Base-by-base conservation (phyloP, 768 basidiomycete species). In the Suillus sp. region DNA sequence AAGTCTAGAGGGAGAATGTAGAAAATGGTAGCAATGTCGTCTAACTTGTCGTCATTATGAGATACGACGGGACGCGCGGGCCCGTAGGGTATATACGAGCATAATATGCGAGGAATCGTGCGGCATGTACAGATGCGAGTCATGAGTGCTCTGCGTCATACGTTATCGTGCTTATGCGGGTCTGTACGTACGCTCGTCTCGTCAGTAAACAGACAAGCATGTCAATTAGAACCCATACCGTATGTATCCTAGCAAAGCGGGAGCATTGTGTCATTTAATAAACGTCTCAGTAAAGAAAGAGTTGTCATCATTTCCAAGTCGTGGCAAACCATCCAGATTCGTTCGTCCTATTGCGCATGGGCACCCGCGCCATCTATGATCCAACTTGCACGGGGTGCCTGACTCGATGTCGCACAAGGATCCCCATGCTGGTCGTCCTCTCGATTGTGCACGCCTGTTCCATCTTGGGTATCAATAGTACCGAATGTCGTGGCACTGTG, bases 401-500 rank as follows among this genome's bases (percentile, higher is more conserved):
- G 48, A 4, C 59, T 27, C 5, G 65, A 30, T 18, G 59, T 2
- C 27, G 66, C 69, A 43, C 67, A 71, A 8, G 59, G 58, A 32
- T 74, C 68, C 0, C 25, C 56, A 2, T 1, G 34, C 1, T 66
- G 57, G 22, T 20, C 56, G 40, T 62, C 56, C 30, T 32, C 45
- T 54, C n/a, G 42, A 37, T 57, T 38, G 11, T 45, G 66, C 1
- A 57, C 58, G 1, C 54, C 61, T n/a, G n/a, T 2, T 32, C 32
- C 54, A 57, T 72, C 74, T 3, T 18, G 16, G 2, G 67, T 68
- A 7, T 76, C 74, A 40, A 64, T 63, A 0, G 74, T 76, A n/a
- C 65, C 74, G 53, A 75, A 75, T 34, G 75, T 75, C 11, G 75
- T 75, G 30, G 75, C 72, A 38, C 74, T 75, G 38, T 67, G 67